Conservation (phyloP, 805 yeast genomes). For the Candida sithepensis region DNA sequence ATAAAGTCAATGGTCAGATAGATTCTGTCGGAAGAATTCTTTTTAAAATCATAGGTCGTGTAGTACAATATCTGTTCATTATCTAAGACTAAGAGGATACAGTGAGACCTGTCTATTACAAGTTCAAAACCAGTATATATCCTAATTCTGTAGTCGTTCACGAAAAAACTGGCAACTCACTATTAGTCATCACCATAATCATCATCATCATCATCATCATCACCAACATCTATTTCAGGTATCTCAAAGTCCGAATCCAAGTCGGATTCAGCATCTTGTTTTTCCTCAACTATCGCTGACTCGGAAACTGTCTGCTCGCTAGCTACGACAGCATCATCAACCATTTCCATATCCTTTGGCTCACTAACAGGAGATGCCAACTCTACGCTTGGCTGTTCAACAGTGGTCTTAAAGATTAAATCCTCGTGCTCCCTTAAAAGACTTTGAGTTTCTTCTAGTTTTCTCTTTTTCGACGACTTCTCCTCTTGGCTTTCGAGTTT, state of each 20-base stretch:
- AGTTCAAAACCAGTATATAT: no score
- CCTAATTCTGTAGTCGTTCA: no score
- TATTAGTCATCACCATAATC: not conserved
- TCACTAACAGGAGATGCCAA: not conserved
- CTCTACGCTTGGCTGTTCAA: conserved; percentile 1
- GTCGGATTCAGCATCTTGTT: conserved; percentile 19
- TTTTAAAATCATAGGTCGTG: no score
- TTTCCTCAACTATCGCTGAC: conserved; percentile 5
- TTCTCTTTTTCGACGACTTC: conserved; percentile 6
- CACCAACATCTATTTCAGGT: conserved; percentile 33
- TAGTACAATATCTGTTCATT: no score
- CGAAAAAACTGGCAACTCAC: no score
- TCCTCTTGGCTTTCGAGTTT: conserved; percentile 8
- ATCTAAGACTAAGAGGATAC: no score
- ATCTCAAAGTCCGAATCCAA: conserved; percentile 34
- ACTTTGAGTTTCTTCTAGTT: conserved; percentile 10
- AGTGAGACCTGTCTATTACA: no score
- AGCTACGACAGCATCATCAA: conserved; percentile 7
- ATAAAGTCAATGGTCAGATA: no score
- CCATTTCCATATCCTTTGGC: conserved; percentile 3
- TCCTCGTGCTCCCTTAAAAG: conserved; percentile 9
- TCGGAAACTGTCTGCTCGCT: conserved; percentile 1
- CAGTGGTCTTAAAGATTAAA: conserved; percentile 16
- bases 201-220: conserved; percentile 20
- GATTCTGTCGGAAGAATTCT: no score